phyloP scores from a whole-genome alignment of 2,329 filamentous ascomycete genomes.

The Diaporthe capsici region DNA sequence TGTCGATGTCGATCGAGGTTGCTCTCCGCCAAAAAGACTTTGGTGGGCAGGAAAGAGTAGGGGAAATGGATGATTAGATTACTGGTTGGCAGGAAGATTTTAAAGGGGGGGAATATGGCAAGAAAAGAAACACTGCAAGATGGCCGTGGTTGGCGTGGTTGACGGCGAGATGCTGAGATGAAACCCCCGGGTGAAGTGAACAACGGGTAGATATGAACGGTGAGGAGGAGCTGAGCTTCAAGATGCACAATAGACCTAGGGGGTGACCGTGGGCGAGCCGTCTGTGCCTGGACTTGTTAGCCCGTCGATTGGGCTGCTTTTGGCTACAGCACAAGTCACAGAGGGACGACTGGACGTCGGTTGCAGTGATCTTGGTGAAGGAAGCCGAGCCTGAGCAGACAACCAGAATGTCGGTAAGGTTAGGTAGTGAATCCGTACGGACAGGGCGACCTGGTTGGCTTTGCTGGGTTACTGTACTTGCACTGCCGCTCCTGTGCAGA shows the following conservation, averaged over 20 bases:
- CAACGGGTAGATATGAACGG: not conserved
- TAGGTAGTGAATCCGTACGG: too few species aligned
- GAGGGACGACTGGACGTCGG: not conserved
- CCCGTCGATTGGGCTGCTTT: not conserved
- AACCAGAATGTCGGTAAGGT: not conserved
- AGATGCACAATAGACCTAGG: not conserved
- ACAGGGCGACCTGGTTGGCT: not conserved
- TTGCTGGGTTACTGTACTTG: not conserved
- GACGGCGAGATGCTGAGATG: not conserved
- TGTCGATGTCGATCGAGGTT: not conserved
- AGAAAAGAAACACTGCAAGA: not conserved
- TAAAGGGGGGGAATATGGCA: not conserved
- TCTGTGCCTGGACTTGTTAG: conserved; percentile 1
- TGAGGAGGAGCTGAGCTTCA: conserved; percentile 8
- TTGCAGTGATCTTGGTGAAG: not conserved
- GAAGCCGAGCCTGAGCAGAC: not conserved
- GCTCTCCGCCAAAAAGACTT: not conserved
- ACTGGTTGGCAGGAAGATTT: not conserved
- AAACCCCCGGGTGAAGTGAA: not conserved
- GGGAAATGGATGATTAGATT: not conserved
- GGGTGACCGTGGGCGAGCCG: not conserved
- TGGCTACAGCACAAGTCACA: not conserved
- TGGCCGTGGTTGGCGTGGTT: not conserved
- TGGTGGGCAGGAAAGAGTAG: not conserved
- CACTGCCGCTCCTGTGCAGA: not conserved